Evolutionary conservation across 73 alveolate genomes (phyloP).

Genomic region (Paramecium primaurelia): DNA sequence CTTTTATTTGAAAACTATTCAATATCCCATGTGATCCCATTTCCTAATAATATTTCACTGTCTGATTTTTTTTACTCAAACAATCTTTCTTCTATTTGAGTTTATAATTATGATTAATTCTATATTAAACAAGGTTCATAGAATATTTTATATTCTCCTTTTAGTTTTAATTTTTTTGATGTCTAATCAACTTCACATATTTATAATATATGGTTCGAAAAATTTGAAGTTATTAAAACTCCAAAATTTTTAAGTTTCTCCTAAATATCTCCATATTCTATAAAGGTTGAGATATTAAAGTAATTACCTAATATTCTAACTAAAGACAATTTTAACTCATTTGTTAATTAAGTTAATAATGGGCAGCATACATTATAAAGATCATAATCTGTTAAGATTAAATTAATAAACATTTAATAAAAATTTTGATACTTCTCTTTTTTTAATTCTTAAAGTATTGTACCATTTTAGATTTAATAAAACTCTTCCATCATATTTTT

Average conservation of each 20-base stretch:
- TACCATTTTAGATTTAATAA: no score
- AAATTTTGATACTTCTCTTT: no score
- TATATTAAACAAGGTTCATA: not conserved
- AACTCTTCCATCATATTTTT: not conserved
- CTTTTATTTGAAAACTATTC: not conserved
- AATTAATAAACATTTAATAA: no score
- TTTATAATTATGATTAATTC: not conserved
- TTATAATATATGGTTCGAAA: not conserved
- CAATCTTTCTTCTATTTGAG: not conserved
- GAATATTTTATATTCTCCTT: not conserved
- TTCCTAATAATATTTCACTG: not conserved
- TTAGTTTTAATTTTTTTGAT: not conserved
- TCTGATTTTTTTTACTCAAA: not conserved
- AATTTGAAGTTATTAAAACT: not conserved
- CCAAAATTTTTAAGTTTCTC: not conserved
- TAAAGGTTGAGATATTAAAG: not conserved
- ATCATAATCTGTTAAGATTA: not conserved
- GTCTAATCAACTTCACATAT: not conserved
- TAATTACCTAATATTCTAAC: not conserved
- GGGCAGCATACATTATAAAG: not conserved
- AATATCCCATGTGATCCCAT: not conserved
- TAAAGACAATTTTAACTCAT: not conserved
- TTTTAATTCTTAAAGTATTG: no score
- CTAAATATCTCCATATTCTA: not conserved
- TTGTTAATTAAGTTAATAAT: not conserved